Evolutionary conservation across 2,329 filamentous ascomycete genomes (phyloP).

Genomic region (Ophiostoma ips): DNA sequence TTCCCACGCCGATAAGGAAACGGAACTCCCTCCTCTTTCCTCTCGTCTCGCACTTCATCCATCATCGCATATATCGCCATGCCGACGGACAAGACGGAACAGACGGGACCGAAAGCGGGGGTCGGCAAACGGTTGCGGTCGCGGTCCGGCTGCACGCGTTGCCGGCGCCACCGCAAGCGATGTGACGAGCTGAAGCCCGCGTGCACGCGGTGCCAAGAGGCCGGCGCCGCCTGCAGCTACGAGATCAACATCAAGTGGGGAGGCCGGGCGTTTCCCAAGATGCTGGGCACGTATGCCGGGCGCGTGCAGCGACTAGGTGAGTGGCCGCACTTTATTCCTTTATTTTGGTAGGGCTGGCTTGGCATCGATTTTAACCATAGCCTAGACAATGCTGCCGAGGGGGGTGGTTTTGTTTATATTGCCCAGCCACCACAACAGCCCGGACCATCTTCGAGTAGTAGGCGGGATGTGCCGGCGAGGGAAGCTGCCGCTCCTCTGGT

Average conservation of each 20-base stretch:
- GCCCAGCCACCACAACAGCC: background rate
- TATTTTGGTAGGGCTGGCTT: too few relatives aligned
- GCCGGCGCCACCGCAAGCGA: constrained; percentile 8
- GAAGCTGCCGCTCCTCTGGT: too few relatives aligned
- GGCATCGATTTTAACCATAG: too few relatives aligned
- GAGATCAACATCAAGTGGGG: constrained; percentile 11
- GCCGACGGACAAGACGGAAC: background rate
- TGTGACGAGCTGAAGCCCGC: constrained; percentile 37
- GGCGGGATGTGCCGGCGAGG: too few relatives aligned
- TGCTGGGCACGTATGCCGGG: constrained; percentile 6
- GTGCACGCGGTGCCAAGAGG: constrained; percentile 35
- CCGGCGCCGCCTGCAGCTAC: constrained; percentile 27
- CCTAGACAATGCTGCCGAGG: background rate
- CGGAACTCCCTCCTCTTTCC: too few relatives aligned
- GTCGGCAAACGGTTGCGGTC: background rate
- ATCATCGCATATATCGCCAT: too few relatives aligned
- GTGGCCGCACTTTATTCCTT: background rate
- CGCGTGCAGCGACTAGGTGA: constrained; percentile 5
- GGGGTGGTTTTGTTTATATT: constrained; percentile 4
- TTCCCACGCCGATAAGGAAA: too few relatives aligned
- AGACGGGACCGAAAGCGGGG: background rate
- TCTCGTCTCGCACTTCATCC: too few relatives aligned
- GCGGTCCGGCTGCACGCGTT: constrained; percentile 7
- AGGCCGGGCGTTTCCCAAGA: constrained; percentile 8
- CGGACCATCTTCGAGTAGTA: background rate